Conservation (phyloP, 441 rosid genomes). For the Croton setiger region DNA sequence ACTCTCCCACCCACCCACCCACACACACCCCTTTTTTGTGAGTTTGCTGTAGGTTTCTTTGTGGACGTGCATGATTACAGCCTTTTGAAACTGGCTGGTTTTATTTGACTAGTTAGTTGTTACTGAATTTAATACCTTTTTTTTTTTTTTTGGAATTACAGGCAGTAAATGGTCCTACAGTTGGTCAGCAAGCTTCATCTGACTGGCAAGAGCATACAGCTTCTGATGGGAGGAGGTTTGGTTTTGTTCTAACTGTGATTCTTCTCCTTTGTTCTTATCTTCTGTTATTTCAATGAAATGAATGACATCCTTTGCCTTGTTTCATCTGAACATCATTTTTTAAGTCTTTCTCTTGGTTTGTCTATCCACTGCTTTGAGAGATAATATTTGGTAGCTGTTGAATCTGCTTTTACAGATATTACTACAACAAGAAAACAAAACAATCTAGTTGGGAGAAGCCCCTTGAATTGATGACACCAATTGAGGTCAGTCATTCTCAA, state of each 20-base stretch:
- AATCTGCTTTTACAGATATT: conserved; percentile 56
- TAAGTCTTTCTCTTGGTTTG: conserved; percentile 5
- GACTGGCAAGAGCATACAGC: conserved; percentile 98
- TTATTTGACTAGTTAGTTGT: not conserved
- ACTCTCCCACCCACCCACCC: too few relatives aligned
- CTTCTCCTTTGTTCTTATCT: conserved; percentile 11
- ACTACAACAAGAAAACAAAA: conserved; percentile 88
- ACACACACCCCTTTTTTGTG: too few relatives aligned
- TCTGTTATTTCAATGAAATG: not conserved
- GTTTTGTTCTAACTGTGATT: conserved; percentile 20
- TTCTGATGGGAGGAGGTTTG: conserved; percentile 85
- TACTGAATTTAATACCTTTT: not conserved
- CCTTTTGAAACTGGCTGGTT: not conserved
- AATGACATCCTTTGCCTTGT: not conserved
- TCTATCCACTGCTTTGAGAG: not conserved
- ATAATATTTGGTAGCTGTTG: conserved; percentile 1
- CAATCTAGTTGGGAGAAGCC: conserved; percentile 99
- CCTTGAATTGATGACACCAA: conserved; percentile 87
- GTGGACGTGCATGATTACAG: not conserved
- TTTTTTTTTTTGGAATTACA: conserved; percentile 30
- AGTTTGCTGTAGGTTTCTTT: not conserved
- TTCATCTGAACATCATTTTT: not conserved
- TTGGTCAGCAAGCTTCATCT: conserved; percentile 51
- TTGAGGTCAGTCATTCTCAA: conserved; percentile 65
- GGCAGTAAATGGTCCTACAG: conserved; percentile 38